A percentile compares a stretch with the other conserved stretches of the same genome.
Conservation (phyloP, 306 rosid genomes). For the Trifolium dubium region DNA sequence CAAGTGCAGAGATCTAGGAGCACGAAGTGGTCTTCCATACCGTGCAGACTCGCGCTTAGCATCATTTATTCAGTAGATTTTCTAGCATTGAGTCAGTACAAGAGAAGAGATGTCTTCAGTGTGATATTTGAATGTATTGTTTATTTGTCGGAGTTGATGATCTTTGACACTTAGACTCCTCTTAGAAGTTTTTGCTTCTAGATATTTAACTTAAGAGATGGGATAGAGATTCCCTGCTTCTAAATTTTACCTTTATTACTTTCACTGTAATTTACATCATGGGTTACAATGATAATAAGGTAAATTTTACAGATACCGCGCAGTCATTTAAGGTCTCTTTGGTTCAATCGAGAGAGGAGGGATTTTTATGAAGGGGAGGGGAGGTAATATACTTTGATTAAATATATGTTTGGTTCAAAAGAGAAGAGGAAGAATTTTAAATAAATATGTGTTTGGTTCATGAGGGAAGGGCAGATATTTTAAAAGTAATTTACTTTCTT, state of each 20-base stretch:
- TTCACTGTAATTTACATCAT: conserved; percentile 22
- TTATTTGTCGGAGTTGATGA: conserved; percentile 12
- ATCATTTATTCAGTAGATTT: conserved; percentile 51
- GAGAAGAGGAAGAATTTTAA: too few relatives aligned
- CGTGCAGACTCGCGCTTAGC: conserved; percentile 65
- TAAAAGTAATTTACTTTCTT: too few relatives aligned
- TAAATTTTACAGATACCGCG: too few relatives aligned
- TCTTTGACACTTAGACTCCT: not conserved
- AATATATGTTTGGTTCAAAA: too few relatives aligned
- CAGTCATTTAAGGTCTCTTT: too few relatives aligned
- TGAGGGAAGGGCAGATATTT: too few relatives aligned
- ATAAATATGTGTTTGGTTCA: too few relatives aligned
- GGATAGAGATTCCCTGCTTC: not conserved
- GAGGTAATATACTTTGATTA: too few relatives aligned
- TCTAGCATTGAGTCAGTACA: not conserved
- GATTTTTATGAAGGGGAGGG: too few relatives aligned
- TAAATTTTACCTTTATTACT: conserved; percentile 21
- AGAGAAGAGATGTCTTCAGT: conserved; percentile 8
- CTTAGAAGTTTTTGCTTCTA: conserved; percentile 5
- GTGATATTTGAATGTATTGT: conserved; percentile 12
- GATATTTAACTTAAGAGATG: not conserved
- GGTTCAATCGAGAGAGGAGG: too few relatives aligned
- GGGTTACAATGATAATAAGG: not conserved
- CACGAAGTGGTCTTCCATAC: conserved; percentile 85
- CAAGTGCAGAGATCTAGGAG: conserved; percentile 86